Conservation (phyloP, 371 early-diverging fungal genomes). For the Saksenaea vasiformis region DNA sequence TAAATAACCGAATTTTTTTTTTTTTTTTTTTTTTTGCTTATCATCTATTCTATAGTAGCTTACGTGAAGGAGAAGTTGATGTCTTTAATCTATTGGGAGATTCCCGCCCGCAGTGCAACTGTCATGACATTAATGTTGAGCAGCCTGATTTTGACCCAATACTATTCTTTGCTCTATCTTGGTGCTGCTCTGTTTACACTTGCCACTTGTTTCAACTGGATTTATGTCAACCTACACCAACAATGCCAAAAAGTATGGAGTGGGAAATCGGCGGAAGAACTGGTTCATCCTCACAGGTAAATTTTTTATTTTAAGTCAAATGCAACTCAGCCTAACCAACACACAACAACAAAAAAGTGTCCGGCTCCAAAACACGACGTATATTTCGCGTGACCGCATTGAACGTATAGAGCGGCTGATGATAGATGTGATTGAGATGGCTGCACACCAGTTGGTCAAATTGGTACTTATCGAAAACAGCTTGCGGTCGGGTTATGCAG, state of each 20-base stretch:
- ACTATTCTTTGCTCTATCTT: conserved; percentile 10
- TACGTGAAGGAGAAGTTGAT: neutral
- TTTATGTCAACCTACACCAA: conserved; percentile 10
- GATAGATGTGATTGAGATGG: neutral
- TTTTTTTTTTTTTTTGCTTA: neutral
- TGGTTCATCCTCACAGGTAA: conserved; percentile 11
- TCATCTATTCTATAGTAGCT: neutral
- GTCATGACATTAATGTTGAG: neutral
- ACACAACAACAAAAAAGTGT: neutral
- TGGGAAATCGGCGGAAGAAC: conserved; percentile 2
- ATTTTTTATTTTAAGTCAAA: neutral
- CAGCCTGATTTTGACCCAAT: neutral
- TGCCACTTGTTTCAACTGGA: conserved; percentile 5
- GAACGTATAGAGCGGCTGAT: neutral
- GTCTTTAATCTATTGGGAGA: conserved; percentile 10
- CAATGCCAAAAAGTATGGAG: conserved; percentile 6
- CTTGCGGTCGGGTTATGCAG: conserved; percentile 4
- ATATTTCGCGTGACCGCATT: conserved; percentile 1
- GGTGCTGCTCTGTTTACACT: conserved; percentile 2
- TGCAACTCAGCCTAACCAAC: neutral
- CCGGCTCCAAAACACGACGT: neutral
- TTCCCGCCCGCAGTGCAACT: conserved; percentile 8
- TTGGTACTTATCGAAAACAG: conserved; percentile 9
- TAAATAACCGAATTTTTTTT: neutral
- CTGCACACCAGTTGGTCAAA: neutral